Evolutionary conservation across 2,329 filamentous ascomycete species (phyloP), one percentile per base, ranked within the genome.

Genomic region (Epichloe brachyelytri): DNA sequence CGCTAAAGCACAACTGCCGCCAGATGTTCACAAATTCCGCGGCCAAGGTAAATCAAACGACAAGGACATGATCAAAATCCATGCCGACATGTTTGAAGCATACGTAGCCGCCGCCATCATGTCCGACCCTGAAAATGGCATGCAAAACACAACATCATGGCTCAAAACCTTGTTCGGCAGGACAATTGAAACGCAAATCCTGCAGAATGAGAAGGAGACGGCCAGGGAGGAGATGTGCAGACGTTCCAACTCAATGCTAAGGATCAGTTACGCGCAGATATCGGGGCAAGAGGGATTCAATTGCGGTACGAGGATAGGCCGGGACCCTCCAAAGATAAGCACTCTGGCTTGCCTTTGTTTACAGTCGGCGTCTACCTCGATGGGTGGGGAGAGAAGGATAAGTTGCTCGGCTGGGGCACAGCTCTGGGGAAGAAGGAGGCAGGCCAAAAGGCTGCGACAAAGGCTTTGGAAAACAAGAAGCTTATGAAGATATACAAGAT

Each of bases 11-110:
- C 73, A 72, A 30, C 69, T 86, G 3, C 83, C 76, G 1, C 57
- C 57, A 2, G 73, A 75, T 54, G 69, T 68, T 22, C 60, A 55
- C 45, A 67, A 60, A 26, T 52, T 54, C 5, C 48, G 59, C 5
- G 60, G 62, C 8, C 57, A 55, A 19, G 59, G 59, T 14, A 61
- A 55, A 11, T 63, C 63, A 5, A 75, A 60, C 51, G 66, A 61
- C 62, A 82, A 76, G 63, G 77, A 75, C 41, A 74, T 78, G 53
- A 76, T 71, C 14, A 96, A 96, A 65, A 80, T 88, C 10, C 74
- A 86, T 51, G 90, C 84, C 8, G 91, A 97, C 62, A 76, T 96
- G 17, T 94, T 96, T 59, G 91, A 97, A 65, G 86, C 91, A 0
- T 96, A 94, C 59, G 79, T 95, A 15, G 90, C 86, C 8, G 90